phyloP scores from a whole-genome alignment of 768 basidiomycete species.

The Tricholoma matsutake region DNA sequence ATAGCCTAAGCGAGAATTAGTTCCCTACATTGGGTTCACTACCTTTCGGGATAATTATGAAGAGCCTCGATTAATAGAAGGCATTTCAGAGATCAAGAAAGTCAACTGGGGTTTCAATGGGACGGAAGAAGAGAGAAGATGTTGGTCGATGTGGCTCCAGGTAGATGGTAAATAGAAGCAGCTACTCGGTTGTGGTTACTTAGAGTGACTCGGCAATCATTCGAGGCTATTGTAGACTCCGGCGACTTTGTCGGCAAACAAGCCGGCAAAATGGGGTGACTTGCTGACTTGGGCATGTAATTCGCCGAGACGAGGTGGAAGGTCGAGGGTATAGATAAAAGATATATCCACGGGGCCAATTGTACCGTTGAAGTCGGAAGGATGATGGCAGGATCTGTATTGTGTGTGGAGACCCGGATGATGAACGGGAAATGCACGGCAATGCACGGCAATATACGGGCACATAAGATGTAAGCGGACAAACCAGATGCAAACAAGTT shows the following conservation, averaged over 20 bases:
- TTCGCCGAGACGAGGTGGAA: background rate
- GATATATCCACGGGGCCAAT: background rate
- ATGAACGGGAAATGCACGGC: constrained; percentile 21
- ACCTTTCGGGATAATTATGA: constrained; percentile 61
- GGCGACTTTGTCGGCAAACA: constrained; percentile 9
- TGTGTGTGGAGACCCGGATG: constrained; percentile 3
- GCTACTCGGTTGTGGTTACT: too few relatives aligned
- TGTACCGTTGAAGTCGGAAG: background rate
- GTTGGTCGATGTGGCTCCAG: constrained; percentile 88
- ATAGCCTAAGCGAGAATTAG: constrained; percentile 46
- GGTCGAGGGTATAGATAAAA: background rate
- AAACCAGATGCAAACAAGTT: constrained; percentile 35
- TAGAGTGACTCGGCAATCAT: background rate
- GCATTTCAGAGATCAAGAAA: constrained; percentile 70
- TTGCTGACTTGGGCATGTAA: background rate
- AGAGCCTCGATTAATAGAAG: constrained; percentile 65
- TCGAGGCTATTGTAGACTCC: background rate
- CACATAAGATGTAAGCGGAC: constrained; percentile 28
- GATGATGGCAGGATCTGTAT: background rate
- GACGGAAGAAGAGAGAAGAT: constrained; percentile 58
- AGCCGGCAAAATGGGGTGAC: constrained; percentile 4
- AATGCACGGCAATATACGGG: constrained; percentile 12
- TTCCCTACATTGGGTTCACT: constrained; percentile 60
- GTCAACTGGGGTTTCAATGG: constrained; percentile 85
- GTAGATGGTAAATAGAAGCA: constrained; percentile 57